Base-by-base conservation (phyloP, 305 asterid species). In the Solanum aculeatissimum region DNA sequence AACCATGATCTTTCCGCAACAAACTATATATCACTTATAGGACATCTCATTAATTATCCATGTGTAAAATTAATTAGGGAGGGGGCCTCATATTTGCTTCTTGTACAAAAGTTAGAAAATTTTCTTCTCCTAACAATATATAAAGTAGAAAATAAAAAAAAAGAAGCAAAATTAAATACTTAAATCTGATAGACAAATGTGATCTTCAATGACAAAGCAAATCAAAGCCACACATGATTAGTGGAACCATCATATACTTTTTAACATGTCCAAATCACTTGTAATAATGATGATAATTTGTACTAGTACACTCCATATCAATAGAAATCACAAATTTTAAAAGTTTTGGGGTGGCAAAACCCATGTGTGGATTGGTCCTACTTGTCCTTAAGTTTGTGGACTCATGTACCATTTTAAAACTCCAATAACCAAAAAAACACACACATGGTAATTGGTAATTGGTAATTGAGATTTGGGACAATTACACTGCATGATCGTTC, bases 341-440 rank as follows among this genome's bases (percentile, higher is more conserved):
- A 49, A 77, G 82, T 51, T 6, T 77, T 27, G 47, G 68, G 86
- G 53, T 88, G 88, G 87, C 29, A 69, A 83, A 86, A 83, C 85
- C 90, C 94, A 89, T 88, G 91, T 91, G 90, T 88, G 83, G 80
- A 78, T 87, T 83, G 94, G 90, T 63, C 94, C 92, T 87, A 88
- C 92, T 58, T n/a, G 81, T 80, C 77, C 82, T 85, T 63, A 85
- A 72, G 13, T 49, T 49, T 84, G 79, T 87, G 87, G 70, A 84
- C 90, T 6, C n/a, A 38, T 62, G 19, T 35, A 54, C 10, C 62
- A 16, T 7, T 75, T 75, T 43, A 25, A 25, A 47, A 75, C 27
- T 75, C 16, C 42, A 25, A 16, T 15, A 45, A 23, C 58, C n/a
- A 3, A 15, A 47, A 14, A 71, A n/a, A n/a, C n/a, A n/a, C n/a